Evolutionary conservation across 306 rosid genomes (phyloP), one percentile per base, ranked within the genome.

Genomic region (Lablab purpureus): DNA sequence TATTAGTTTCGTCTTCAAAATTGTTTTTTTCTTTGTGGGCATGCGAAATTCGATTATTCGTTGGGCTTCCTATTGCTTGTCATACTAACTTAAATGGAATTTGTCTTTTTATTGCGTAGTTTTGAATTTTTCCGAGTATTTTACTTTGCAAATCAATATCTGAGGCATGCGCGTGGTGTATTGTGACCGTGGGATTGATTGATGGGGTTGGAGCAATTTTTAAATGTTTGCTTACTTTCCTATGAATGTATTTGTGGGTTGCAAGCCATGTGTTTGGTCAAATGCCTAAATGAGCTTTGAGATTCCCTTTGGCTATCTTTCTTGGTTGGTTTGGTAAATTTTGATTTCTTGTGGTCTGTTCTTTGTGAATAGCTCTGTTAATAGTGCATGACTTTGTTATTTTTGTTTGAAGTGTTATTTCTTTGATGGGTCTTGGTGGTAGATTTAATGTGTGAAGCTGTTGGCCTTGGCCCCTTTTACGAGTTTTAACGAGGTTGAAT

Each of bases 191-290:
- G n/a, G 30, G 32, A 22, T 23, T 22, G 63, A 56, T 56, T 22
- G 32, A 54, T 19, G 6, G n/a, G 8, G 12, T 58, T 58, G 18
- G 41, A 60, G 45, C 43, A 17, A 30, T 7, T 62, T 58, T 59
- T 14, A 14, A 59, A 58, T 25, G 60, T 19, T 18, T 51, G 25
- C 10, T 56, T 63, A 8, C 6, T 41, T 41, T 43, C 2, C 7
- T 19, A 14, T 67, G 23, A 70, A 51, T 34, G 36, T 64, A 70
- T 27, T 9, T 51, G 2, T 45, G 64, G 46, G 34, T 71, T 71
- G 64, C 49, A 19, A 18, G 64, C 4, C 18, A 10, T 50, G 47
- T 71, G 64, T 71, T 71, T n/a, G 32, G 34, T 71, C 43, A 32
- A 50, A 71, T 51, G 76, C 30, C 49, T 28, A 32, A 71, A 2